Base-by-base conservation (phyloP, 2,329 filamentous ascomycete genomes). In the Pseudogymnoascus sp. region DNA sequence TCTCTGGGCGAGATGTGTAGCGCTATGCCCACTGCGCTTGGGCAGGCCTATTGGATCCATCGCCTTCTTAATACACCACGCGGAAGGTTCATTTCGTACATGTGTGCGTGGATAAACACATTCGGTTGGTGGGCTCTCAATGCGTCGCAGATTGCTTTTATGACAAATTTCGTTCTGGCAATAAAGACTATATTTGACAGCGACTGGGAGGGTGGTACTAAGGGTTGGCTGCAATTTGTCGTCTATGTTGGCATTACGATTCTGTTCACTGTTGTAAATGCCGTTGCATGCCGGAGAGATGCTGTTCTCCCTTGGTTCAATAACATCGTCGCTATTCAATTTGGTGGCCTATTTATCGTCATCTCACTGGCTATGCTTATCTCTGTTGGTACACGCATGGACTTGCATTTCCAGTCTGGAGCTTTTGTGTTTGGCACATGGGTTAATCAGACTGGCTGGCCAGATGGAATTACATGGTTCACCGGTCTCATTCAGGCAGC, bases 51-150 rank as follows among this genome's bases (percentile, higher is more conserved):
- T 71, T 86, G 83, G 82, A 77, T 81, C 1, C 76, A 78, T 65
- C 75, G 77, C 8, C 72, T 82, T 61, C 73, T 78, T 76, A 60
- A 72, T 64, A 69, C 69, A 13, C 72, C 71, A 0, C 51, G 68
- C 0, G 83, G 82, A 1, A 77, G 83, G 1, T 82, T 84, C 65
- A 69, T 73, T 3, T 83, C 80, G 1, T 85, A 85, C 68, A 77
- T 85, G 73, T 83, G 81, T 67, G 83, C 83, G 1, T 85, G 82
- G 81, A 83, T 85, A 69, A 85, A 85, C 71, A 83, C 79, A 0
- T 84, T 84, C 65, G 83, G 83, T 11, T 85, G 83, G 83, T 83
- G 81, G 77, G 80, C 81, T 0, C 71, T 85, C 64, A 80, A 80
- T 0, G 83, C 83, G 0, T 84, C 81, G 1, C 80, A 83, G 65